Evolutionary conservation across 2,329 filamentous ascomycete genomes (phyloP).

Genomic region (Aspergillus ochraceoroseus): DNA sequence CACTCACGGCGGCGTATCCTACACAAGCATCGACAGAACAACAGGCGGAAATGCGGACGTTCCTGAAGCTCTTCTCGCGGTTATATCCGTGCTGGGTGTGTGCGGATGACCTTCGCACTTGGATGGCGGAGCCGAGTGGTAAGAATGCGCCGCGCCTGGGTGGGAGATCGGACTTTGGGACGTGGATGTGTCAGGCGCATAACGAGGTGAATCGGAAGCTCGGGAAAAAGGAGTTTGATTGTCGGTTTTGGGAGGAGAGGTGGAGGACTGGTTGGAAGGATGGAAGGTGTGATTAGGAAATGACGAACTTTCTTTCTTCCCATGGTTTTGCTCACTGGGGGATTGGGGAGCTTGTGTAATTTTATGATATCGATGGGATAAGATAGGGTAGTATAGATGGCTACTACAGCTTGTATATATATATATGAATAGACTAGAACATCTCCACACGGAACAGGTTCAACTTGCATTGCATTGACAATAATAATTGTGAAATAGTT

Average conservation of each 20-base stretch:
- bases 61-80: slow-evolving; percentile 74
- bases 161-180: slow-evolving; percentile 46
- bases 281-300: slow-evolving; percentile 59
- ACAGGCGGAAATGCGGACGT: slow-evolving; percentile 70
- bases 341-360: neutral
- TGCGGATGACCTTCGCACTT: slow-evolving; percentile 81
- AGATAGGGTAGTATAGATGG: neutral
- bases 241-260: slow-evolving; percentile 81
- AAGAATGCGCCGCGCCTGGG: slow-evolving; percentile 60
- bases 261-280: slow-evolving; percentile 84
- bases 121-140: slow-evolving; percentile 59
- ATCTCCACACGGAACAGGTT: slow-evolving; percentile 4
- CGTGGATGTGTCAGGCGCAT: slow-evolving; percentile 50
- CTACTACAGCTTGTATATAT: slow-evolving; percentile 1
- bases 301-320: neutral
- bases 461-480: slow-evolving; percentile 11
- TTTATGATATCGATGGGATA: slow-evolving; percentile 4
- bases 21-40: slow-evolving; percentile 60
- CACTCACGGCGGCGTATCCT: slow-evolving; percentile 84
- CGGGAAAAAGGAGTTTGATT: slow-evolving; percentile 89
- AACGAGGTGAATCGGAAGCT: slow-evolving; percentile 62
- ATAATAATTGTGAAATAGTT: slow-evolving; percentile 20
- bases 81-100: slow-evolving; percentile 96
- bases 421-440: slow-evolving; percentile 7
- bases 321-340: neutral